Evolutionary conservation across 192 early-diverging fungal species (phyloP), one percentile per base, ranked within the genome.

Genomic region (Rhizophagus sp.): DNA sequence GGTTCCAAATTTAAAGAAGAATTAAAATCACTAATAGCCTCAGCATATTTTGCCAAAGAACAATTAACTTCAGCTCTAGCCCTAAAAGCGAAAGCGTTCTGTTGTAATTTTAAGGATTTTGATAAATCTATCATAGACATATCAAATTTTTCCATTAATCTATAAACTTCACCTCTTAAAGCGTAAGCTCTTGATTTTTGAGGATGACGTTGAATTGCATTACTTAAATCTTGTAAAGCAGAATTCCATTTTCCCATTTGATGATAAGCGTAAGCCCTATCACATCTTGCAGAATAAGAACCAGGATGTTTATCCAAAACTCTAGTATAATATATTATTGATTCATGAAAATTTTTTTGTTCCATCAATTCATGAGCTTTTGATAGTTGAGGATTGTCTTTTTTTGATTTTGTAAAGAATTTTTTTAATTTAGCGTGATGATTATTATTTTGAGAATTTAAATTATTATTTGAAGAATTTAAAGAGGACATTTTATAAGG

Each of bases 1-100:
- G 75, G 75, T 61, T 64, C 63, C 2, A 77, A 64, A 17, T 10
- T n/a, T 33, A 77, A 77, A 13, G 75, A n/a, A 6, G 33, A 36
- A 77, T 77, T 34, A 1, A 77, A 61, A 64, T 77, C 62, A 22
- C 5, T 44, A 22, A 77, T 52, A 44, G 75, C 62, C 27, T 65
- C 62, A 13, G 34, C 10, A 64, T 39, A 61, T 22, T 33, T 50
- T 52, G 34, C 24, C 12, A 33, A 12, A 50, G 19, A 47, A 24
- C 50, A 39, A 65, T 66, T 24, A 17, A 77, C 52, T 47, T 61
- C 52, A 36, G 22, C 34, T 66, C 75, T 50, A 8, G 62, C 11
- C 9, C 62, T 63, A 24, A 77, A 77, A 11, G 62, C 34, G 12
- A 39, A 77, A 41, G 75, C 12, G 17, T 67, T 66, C 36, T 49